Percentiles rank a stretch among this genome's conserved stretches.
These are phyloP conservation scores for Boletus edulis DNA, from an alignment of 768 basidiomycete species.

Conservation along the genomic window DNA sequence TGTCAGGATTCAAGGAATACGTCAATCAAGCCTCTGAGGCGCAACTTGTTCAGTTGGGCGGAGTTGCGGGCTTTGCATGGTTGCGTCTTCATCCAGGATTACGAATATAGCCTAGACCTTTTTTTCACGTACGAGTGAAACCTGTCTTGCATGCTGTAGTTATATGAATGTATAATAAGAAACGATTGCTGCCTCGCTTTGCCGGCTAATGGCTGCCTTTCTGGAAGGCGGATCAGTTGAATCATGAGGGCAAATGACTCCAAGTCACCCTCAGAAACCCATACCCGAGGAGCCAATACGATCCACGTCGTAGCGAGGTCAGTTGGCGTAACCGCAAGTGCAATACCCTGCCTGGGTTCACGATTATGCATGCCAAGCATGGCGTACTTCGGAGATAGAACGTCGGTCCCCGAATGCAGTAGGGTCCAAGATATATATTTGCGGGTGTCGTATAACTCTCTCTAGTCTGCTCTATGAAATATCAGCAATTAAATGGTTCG, in stretches of 20 bases:
- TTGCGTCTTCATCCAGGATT: constrained; percentile 27
- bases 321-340: neutral
- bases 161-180: constrained; percentile 17
- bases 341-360: neutral
- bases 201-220: neutral
- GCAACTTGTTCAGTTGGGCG: constrained; percentile 42
- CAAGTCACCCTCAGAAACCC: constrained; percentile 3
- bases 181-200: constrained; percentile 2
- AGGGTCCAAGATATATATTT: neutral
- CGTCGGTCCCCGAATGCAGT: neutral
- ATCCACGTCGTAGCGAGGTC: neutral
- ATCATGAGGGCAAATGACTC: constrained; percentile 1
- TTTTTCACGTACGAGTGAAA: constrained; percentile 8
- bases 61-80: constrained; percentile 38
- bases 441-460: neutral
- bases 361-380: neutral
- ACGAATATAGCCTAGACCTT: constrained; percentile 5
- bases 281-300: neutral
- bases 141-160: constrained; percentile 9
- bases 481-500: constrained; percentile 25
- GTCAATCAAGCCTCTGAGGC: constrained; percentile 35
- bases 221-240: neutral
- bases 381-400: neutral
- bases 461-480: constrained; percentile 13
- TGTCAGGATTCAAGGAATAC: constrained; percentile 42